Conservation (phyloP, 805 yeast genomes). For the Saturnispora kantuleensis region DNA sequence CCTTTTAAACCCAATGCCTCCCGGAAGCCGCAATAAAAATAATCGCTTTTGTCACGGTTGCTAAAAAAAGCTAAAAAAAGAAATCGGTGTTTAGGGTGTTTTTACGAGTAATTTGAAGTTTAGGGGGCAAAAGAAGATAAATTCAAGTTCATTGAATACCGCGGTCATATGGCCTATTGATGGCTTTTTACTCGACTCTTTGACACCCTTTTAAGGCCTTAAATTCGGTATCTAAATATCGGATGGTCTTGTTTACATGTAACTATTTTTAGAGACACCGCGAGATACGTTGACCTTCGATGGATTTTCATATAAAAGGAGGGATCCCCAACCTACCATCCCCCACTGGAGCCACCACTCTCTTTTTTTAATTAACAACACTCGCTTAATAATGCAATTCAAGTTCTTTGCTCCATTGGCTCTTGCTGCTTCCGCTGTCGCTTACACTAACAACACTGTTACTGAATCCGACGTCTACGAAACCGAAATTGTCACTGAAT, state of each 20-base stretch:
- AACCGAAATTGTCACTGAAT: conserved; percentile 56
- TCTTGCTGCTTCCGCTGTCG: conserved; percentile 33
- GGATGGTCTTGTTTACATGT: neutral
- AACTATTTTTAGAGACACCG: neutral
- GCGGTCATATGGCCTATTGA: too few relatives aligned
- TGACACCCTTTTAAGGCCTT: too few relatives aligned
- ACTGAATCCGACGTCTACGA: conserved; percentile 29
- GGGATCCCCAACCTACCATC: neutral
- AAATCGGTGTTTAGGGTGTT: too few relatives aligned
- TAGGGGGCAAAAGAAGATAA: too few relatives aligned
- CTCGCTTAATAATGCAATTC: conserved; percentile 26
- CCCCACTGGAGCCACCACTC: neutral
- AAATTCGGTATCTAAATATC: too few relatives aligned
- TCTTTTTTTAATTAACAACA: neutral
- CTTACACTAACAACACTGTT: conserved; percentile 38
- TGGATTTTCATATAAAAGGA: neutral
- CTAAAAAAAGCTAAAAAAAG: too few relatives aligned
- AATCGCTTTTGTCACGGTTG: too few relatives aligned
- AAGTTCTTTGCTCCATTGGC: conserved; percentile 26
- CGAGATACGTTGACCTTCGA: neutral
- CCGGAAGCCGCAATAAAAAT: too few relatives aligned
- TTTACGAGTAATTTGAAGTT: too few relatives aligned
- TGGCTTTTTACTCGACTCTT: too few relatives aligned
- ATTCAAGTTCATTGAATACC: too few relatives aligned
- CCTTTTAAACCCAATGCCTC: too few relatives aligned